Percentiles rank a stretch among this genome's conserved stretches.
Conservation (phyloP, 768 basidiomycete genomes). For the Dentipellis sp. region DNA sequence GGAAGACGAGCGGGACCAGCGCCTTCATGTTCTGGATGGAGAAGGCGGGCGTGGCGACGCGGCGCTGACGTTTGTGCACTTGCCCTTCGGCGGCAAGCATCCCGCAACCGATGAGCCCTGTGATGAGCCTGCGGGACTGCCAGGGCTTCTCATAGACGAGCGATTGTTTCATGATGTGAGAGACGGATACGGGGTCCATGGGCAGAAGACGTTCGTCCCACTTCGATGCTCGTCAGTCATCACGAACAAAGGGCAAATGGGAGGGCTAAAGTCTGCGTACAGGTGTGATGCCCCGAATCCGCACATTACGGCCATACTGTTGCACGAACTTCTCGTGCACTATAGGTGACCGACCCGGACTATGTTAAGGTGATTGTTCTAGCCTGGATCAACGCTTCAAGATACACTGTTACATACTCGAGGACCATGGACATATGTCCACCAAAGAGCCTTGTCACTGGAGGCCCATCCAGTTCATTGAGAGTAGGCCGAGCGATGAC, state of each 20-base stretch:
- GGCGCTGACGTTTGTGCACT: conserved; percentile 71
- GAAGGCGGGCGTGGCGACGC: conserved; percentile 71
- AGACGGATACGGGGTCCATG: conserved; percentile 66
- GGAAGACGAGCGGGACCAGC: conserved; percentile 63
- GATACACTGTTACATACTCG: conserved; percentile 2
- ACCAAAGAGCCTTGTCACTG: conserved; percentile 1
- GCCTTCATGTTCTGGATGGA: conserved; percentile 69
- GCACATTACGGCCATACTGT: conserved; percentile 60
- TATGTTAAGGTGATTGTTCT: background rate
- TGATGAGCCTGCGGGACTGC: conserved; percentile 67
- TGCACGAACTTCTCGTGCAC: conserved; percentile 32
- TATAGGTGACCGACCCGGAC: conserved; percentile 5
- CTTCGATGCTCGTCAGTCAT: conserved; percentile 25
- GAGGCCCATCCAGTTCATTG: conserved; percentile 1
- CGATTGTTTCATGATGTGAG: conserved; percentile 66
- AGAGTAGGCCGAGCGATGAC: background rate
- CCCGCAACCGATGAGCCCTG: conserved; percentile 72
- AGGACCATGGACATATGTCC: conserved; percentile 2
- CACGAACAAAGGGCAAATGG: background rate
- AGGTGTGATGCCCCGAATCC: conserved; percentile 57
- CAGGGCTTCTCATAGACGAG: conserved; percentile 77
- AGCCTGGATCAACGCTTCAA: too few relatives aligned
- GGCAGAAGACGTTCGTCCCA: conserved; percentile 77
- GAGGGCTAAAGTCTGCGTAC: conserved; percentile 32
- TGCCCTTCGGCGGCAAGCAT: conserved; percentile 75